Base-by-base conservation (phyloP, 208 protist species). In the Naegleria gruberi region DNA sequence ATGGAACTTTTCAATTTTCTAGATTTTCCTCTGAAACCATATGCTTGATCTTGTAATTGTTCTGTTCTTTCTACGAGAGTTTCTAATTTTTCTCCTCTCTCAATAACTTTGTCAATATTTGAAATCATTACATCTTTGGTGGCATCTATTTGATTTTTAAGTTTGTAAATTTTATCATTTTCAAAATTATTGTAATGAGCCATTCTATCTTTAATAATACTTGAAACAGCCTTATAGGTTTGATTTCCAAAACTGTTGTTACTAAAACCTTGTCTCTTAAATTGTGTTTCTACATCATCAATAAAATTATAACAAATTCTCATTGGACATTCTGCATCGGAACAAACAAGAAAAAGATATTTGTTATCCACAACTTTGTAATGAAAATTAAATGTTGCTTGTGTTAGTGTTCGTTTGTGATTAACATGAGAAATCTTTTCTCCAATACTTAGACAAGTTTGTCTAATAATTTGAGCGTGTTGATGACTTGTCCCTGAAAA, bases 51-150 rank as follows among this genome's bases (percentile, higher is more conserved):
- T 0, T 91, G 89, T 40, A 97, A 77, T 30, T 95, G 88, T 34
- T 95, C 95, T 0, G 95, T 96, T 30, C 95, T 93, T 89, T 96
- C 94, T 89, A 94, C 96, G 41, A 97, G 89, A 26, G 83, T 94
- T 89, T 97, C 95, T 82, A 97, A 96, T n/a, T 94, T 89, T 89
- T 97, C 95, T 6, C 95, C 95, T 40, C 96, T 92, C 41, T 95
- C 94, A 45, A 97, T 91, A 34, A 97, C 92, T 55, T 90, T 95
- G 88, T 97, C 95, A 26, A 96, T 90, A 89, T 96, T 97, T 34
- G 95, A 92, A 37, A 96, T 87, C 93, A 97, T 97, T 44, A 96
- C 93, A 42, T 96, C 92, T 77, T 94, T 95, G 41, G 95, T 94
- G 26, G 91, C 94, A 87, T 95, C 94, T 40, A 97, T 46, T 46